A percentile compares a stretch with the other conserved stretches of the same genome.
These are phyloP conservation scores for Cyclostephanos tholiformis DNA, from an alignment of 108 stramenopile species.

Conservation along the genomic window DNA sequence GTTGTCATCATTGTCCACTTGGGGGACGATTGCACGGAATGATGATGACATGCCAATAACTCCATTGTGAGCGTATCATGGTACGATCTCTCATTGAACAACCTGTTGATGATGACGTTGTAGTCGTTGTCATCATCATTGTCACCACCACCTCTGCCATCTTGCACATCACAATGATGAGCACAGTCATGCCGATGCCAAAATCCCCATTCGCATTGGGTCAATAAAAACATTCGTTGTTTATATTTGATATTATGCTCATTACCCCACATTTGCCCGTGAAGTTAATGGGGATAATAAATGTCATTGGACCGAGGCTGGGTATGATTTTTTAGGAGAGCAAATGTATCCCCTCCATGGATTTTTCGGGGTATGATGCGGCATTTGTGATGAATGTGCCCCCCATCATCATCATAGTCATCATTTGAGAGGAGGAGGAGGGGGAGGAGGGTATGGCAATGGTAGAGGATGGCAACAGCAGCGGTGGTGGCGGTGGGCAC, in stretches of 20 bases:
- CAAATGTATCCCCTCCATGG: slow-evolving; percentile 67
- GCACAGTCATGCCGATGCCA: background rate
- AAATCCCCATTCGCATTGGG: no score
- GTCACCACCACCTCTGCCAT: slow-evolving; percentile 52
- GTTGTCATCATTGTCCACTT: no score
- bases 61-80: slow-evolving; percentile 37
- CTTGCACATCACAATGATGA: slow-evolving; percentile 54
- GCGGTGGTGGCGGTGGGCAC: no score
- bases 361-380: slow-evolving; percentile 39
- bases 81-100: slow-evolving; percentile 66
- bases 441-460: no score
- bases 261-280: slow-evolving; percentile 67
- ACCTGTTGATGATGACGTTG: slow-evolving; percentile 70
- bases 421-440: no score
- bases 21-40: no score
- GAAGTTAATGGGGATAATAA: slow-evolving; percentile 69
- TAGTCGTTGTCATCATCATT: slow-evolving; percentile 3
- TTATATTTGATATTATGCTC: slow-evolving; percentile 49
- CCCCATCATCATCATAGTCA: no score
- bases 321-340: slow-evolving; percentile 67
- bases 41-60: slow-evolving; percentile 3
- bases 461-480: no score
- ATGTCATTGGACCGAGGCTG: slow-evolving; percentile 73
- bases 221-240: slow-evolving; percentile 34
- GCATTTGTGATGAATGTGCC: background rate